These are phyloP conservation scores for Cystobasidium tubakii DNA, from an alignment of 768 basidiomycete species.

Conservation along the genomic window DNA sequence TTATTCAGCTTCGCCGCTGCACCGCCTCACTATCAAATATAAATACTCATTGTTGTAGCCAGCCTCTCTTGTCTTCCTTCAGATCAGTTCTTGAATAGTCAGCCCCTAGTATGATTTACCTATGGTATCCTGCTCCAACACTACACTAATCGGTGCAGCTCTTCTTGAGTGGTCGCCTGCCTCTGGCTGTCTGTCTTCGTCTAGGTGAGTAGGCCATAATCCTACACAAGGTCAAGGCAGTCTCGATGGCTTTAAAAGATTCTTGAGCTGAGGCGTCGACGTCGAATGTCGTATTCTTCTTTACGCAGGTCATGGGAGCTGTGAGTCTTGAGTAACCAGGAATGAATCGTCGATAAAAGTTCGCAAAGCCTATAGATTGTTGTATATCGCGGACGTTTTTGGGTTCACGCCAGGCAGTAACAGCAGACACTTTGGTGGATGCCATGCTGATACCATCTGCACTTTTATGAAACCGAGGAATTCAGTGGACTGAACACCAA, in stretches of 20 bases:
- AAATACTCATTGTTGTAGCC: too few relatives aligned
- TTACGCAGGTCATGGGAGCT: conserved; percentile 38
- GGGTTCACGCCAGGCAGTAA: conserved; percentile 52
- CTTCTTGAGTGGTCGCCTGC: too few relatives aligned
- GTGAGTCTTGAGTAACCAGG: conserved; percentile 49
- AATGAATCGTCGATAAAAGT: conserved; percentile 55
- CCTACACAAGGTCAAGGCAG: conserved; percentile 33
- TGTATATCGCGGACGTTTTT: conserved; percentile 49
- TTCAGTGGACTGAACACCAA: conserved; percentile 29
- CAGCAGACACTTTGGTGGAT: conserved; percentile 51
- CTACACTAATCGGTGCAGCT: too few relatives aligned
- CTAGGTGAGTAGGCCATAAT: too few relatives aligned
- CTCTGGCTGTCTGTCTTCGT: too few relatives aligned
- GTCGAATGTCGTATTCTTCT: conserved; percentile 34
- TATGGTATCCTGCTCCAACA: too few relatives aligned
- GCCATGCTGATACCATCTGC: conserved; percentile 51
- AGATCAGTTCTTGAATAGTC: too few relatives aligned
- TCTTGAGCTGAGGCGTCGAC: conserved; percentile 9
- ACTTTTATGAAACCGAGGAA: conserved; percentile 52
- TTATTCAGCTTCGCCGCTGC: too few relatives aligned
- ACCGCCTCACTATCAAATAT: too few relatives aligned
- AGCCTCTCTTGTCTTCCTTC: too few relatives aligned
- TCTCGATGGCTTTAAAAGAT: conserved; percentile 37
- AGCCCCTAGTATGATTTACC: too few relatives aligned
- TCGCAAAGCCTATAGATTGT: conserved; percentile 54